A percentile compares a stretch with the other conserved stretches of the same genome.
phyloP scores from a whole-genome alignment of 2,329 filamentous ascomycete genomes.

The Fusarium pseudograminearum region DNA sequence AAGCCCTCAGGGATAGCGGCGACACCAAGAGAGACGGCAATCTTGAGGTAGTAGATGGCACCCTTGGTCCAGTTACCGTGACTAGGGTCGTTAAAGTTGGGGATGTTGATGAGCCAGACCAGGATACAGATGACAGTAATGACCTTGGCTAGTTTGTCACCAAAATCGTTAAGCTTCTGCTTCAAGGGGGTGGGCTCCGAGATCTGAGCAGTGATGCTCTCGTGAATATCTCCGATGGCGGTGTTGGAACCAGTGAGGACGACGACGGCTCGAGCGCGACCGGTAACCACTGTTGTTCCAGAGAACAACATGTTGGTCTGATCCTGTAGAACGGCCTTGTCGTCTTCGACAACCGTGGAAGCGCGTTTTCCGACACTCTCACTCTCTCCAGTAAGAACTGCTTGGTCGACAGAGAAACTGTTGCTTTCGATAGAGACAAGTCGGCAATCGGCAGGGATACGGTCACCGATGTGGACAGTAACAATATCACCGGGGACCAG shows the following conservation, averaged over 20 bases:
- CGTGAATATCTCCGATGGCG: slow-evolving; percentile 98
- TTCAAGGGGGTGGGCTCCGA: slow-evolving; percentile 97
- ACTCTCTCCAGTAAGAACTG: slow-evolving; percentile 96
- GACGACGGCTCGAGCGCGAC: slow-evolving; percentile 90
- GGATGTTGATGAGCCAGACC: slow-evolving; percentile 98
- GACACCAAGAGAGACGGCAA: slow-evolving; percentile 96
- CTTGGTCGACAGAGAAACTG: slow-evolving; percentile 96
- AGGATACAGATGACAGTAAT: slow-evolving; percentile 97
- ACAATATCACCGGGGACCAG: slow-evolving; percentile 95
- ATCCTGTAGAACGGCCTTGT: slow-evolving; percentile 93
- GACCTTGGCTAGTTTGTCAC: slow-evolving; percentile 94
- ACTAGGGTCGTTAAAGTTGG: slow-evolving; percentile 94
- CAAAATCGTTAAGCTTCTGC: slow-evolving; percentile 99
- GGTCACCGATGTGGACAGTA: slow-evolving; percentile 87
- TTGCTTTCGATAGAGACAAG: slow-evolving; percentile 93
- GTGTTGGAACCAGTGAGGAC: slow-evolving; percentile 90
- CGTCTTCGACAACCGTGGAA: slow-evolving; percentile 74
- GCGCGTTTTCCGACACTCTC: slow-evolving; percentile 94
- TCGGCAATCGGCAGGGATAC: slow-evolving; percentile 94
- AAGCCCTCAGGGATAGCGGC: slow-evolving; percentile 98
- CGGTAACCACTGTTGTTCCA: slow-evolving; percentile 95
- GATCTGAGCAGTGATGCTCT: slow-evolving; percentile 98
- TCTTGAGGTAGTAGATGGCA: slow-evolving; percentile 99
- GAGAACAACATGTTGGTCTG: slow-evolving; percentile 99
- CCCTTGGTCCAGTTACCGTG: slow-evolving; percentile 96